Evolutionary conservation across 2,329 filamentous ascomycete species (phyloP), one percentile per base, ranked within the genome.

Genomic region (Exophiala sideris): DNA sequence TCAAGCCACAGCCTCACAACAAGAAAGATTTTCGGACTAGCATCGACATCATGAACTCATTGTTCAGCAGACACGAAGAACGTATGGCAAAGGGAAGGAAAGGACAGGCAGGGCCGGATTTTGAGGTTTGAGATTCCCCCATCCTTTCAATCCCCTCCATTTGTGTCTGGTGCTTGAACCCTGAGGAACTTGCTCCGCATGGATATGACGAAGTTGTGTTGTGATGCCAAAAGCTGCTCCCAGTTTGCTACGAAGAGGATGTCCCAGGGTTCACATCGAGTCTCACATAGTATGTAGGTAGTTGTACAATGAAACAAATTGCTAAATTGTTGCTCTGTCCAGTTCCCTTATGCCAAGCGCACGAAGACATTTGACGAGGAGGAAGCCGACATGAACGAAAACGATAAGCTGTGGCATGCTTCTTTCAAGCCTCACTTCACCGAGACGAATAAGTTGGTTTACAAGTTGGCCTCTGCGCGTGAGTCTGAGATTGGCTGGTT

Each of bases 41-140:
- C 66, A 95, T 97, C 73, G 94, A 96, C 75, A 77, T 96, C 69
- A 96, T 96, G 90, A 92, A 95, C 69, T 95, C 90, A 45, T 77
- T 96, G 52, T 96, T 95, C 72, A 87, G 88, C 69, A 83, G 87
- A 71, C 79, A 84, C 59, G 66, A 67, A 55, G 69, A 72, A 64
- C 66, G 72, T 58, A 84, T 82, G 74, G 79, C 77, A 49, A 79
- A 79, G 60, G 72, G 74, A 49, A 76, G 81, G 65, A 81, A 78
- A 64, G 76, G 76, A 62, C 74, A 77, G 64, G 83, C 83, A 63
- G 73, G 73, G 65, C 77, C 77, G 73, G 87, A 88, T 68, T 88
- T 92, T 72, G 86, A 97, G 91, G 94, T 97, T 84, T 87, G 92
- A 92, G 73, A 76, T 70, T 70, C 71, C 66, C 64, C 59, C 66